Percentiles rank a stretch among this genome's conserved stretches.
These are phyloP conservation scores for Casuarina glauca DNA, from an alignment of 306 rosid genomes.

Conservation along the genomic window DNA sequence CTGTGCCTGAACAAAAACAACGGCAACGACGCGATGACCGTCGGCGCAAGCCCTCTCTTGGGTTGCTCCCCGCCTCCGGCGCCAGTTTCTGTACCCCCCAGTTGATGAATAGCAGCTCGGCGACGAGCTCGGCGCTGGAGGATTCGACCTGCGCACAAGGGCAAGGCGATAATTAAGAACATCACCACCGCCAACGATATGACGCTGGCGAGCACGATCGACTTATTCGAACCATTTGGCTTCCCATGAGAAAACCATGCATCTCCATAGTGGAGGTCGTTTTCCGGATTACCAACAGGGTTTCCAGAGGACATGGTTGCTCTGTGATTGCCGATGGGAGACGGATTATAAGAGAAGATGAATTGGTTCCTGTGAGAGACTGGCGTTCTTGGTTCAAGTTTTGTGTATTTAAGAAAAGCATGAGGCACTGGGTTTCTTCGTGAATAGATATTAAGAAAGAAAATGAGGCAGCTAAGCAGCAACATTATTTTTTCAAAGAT, in stretches of 20 bases:
- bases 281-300: too few relatives aligned
- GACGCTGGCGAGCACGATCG: slow-evolving; percentile 57
- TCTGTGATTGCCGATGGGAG: too few relatives aligned
- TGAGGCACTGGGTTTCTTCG: too few relatives aligned
- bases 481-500: too few relatives aligned
- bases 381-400: too few relatives aligned
- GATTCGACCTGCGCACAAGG: slow-evolving; percentile 63
- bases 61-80: slow-evolving; percentile 33
- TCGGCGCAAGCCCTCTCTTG: slow-evolving; percentile 41
- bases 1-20: slow-evolving; percentile 28
- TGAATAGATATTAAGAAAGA: too few relatives aligned
- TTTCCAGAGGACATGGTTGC: too few relatives aligned
- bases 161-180: slow-evolving; percentile 60
- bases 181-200: slow-evolving; percentile 55
- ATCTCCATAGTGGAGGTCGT: too few relatives aligned
- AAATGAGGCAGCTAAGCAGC: too few relatives aligned
- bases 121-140: slow-evolving; percentile 70
- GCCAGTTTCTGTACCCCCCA: slow-evolving; percentile 42
- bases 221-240: slow-evolving; percentile 39
- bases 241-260: neutral
- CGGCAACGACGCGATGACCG: slow-evolving; percentile 47
- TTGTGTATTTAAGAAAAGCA: too few relatives aligned
- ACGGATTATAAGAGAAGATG: too few relatives aligned
- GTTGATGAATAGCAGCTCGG: slow-evolving; percentile 30
- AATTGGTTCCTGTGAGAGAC: too few relatives aligned